Percentiles rank a stretch among this genome's conserved stretches.
Conservation (phyloP, 768 basidiomycete species). For the Boletales sp. region DNA sequence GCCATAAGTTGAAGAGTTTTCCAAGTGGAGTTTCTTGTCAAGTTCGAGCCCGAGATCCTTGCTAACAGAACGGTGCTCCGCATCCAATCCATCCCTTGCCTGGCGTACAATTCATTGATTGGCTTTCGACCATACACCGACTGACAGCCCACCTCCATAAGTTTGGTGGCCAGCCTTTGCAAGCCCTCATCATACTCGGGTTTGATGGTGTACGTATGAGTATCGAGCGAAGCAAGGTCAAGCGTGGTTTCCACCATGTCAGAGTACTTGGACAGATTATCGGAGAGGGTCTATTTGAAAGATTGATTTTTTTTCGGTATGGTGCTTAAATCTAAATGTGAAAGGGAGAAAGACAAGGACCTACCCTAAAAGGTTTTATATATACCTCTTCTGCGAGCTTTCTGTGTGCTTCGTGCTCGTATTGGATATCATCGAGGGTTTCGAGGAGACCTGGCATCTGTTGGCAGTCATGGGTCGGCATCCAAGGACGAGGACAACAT, state of each 20-base stretch:
- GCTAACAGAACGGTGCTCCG: conserved; percentile 70
- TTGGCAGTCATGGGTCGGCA: background rate
- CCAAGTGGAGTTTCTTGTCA: conserved; percentile 94
- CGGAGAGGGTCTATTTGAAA: conserved; percentile 52
- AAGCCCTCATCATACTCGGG: conserved; percentile 84
- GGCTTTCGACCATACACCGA: background rate
- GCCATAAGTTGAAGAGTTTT: conserved; percentile 84
- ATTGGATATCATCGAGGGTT: conserved; percentile 49
- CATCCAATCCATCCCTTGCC: conserved; percentile 77
- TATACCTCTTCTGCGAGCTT: conserved; percentile 68
- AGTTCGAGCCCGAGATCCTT: conserved; percentile 74
- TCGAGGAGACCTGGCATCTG: conserved; percentile 77
- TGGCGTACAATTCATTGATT: conserved; percentile 15
- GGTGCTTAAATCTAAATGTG: no score
- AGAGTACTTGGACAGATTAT: conserved; percentile 68
- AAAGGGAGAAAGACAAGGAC: conserved; percentile 7
- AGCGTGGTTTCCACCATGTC: conserved; percentile 97
- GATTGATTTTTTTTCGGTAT: background rate
- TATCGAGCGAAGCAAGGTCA: conserved; percentile 81
- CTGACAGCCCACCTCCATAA: conserved; percentile 46
- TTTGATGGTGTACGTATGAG: conserved; percentile 88
- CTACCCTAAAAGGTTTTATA: conserved; percentile 56
- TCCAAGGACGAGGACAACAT: no score
- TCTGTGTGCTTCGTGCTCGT: conserved; percentile 43
- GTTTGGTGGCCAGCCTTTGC: conserved; percentile 59